Evolutionary conservation across 495 filamentous ascomycete genomes (phyloP).

Genomic region (Podospora pseudopauciseta): DNA sequence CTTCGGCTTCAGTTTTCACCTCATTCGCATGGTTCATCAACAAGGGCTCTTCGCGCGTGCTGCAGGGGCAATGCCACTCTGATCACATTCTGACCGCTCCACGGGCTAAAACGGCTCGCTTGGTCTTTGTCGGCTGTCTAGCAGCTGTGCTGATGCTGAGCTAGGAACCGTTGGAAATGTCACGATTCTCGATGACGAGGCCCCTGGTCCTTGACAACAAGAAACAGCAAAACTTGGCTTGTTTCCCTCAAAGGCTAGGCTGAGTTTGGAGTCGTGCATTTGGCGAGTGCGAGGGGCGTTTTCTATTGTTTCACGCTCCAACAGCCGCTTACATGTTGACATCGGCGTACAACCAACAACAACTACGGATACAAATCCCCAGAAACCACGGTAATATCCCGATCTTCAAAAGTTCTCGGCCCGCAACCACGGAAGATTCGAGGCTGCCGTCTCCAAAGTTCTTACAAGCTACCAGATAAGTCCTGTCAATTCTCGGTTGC

Average conservation of each 20-base stretch:
- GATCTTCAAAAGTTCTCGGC: neutral
- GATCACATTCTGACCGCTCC: neutral
- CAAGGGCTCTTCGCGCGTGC: conserved; percentile 1
- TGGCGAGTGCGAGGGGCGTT: neutral
- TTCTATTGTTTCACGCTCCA: neutral
- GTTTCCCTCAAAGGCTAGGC: neutral
- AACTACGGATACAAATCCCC: neutral
- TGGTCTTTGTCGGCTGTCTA: neutral
- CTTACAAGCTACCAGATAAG: neutral
- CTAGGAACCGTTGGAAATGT: neutral
- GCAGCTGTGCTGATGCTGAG: neutral
- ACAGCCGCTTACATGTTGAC: neutral
- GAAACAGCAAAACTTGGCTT: neutral
- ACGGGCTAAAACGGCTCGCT: neutral
- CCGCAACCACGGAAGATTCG: neutral
- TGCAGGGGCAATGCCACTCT: conserved; percentile 19
- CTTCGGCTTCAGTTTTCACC: no score
- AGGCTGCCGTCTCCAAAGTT: neutral
- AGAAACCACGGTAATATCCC: neutral
- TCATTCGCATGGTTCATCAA: neutral
- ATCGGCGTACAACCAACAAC: neutral
- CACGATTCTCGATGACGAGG: neutral
- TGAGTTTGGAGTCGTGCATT: neutral
- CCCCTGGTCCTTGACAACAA: neutral
- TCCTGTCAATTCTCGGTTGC: conserved; percentile 5